Conservation (phyloP, 257 asterid genomes). For the Capsicum baccatum region DNA sequence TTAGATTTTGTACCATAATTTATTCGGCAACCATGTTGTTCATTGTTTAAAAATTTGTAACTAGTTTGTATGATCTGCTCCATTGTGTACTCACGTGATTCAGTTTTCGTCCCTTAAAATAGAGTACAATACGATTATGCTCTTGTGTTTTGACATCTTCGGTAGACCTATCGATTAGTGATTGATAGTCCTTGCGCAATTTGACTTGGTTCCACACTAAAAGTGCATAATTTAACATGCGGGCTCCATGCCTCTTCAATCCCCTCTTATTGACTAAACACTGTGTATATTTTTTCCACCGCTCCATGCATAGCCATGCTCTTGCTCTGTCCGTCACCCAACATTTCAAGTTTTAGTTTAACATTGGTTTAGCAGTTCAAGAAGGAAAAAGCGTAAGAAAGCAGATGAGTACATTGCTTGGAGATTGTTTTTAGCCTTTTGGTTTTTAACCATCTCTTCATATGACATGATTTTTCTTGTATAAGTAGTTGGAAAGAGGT, state of each 20-base stretch:
- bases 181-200: not conserved
- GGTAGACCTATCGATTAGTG: no score
- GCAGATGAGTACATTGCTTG: not conserved
- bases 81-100: not conserved
- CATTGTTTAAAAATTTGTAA: not conserved
- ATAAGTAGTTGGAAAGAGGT: no score
- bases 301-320: not conserved
- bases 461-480: no score
- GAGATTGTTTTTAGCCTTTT: not conserved
- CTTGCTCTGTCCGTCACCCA: not conserved
- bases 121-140: not conserved
- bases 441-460: not conserved
- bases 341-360: not conserved
- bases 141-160: no score
- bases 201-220: not conserved
- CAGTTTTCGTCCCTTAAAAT: not conserved
- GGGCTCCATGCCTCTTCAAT: not conserved
- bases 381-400: not conserved
- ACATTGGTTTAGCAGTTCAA: not conserved
- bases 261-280: not conserved
- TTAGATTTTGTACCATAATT: no score
- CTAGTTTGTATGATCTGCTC: not conserved
- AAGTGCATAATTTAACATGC: not conserved
- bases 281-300: not conserved
- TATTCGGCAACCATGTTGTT: no score